phyloP scores from a whole-genome alignment of 1,139 yeast genomes.

The Eremothecium coryli region DNA sequence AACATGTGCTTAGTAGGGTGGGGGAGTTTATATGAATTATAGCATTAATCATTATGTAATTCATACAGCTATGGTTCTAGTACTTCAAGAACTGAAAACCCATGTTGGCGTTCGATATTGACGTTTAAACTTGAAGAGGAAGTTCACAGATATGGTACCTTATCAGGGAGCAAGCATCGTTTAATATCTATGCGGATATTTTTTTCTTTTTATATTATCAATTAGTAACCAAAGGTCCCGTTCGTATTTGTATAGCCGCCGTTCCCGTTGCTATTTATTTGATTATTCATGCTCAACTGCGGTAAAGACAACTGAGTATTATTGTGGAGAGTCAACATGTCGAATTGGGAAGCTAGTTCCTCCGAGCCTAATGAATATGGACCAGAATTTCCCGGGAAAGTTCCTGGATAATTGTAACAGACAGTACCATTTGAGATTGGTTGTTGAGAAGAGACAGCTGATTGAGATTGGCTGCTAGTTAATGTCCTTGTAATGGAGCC shows the following conservation, averaged over 20 bases:
- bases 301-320: conserved; percentile 28
- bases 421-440: conserved; percentile 8
- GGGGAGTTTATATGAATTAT: too few species aligned
- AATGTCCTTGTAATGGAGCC: conserved; percentile 24
- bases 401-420: conserved; percentile 26
- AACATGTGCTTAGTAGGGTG: too few species aligned
- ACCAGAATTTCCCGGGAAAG: conserved; percentile 17
- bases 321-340: conserved; percentile 23
- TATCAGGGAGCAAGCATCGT: too few species aligned
- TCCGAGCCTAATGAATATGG: conserved; percentile 14
- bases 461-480: conserved; percentile 10
- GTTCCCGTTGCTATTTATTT: neutral
- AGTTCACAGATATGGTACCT: too few species aligned
- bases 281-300: conserved; percentile 19
- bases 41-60: conserved; percentile 5
- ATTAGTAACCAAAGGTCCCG: conserved; percentile 1
- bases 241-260: conserved; percentile 1
- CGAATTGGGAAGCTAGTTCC: conserved; percentile 26
- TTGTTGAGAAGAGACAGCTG: conserved; percentile 5
- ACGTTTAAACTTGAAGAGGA: too few species aligned
- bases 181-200: too few species aligned
- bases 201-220: neutral
- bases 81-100: too few species aligned
- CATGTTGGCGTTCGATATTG: too few species aligned
- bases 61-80: neutral